Evolutionary conservation across 2,329 filamentous ascomycete genomes (phyloP).

Genomic region (Stachybotrys chartarum): DNA sequence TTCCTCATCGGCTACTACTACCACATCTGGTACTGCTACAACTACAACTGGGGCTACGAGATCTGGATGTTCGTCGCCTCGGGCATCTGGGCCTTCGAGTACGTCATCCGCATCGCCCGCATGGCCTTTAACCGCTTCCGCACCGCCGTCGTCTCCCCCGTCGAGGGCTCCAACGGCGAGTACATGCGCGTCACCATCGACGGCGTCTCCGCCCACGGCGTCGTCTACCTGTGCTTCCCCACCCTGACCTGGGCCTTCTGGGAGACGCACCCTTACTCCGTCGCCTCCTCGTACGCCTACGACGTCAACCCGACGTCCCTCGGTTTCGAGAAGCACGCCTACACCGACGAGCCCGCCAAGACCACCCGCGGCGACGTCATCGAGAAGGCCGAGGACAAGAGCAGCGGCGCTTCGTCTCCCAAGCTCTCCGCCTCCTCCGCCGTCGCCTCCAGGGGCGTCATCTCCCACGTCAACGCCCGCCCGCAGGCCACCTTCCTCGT

Average conservation of each 20-base stretch:
- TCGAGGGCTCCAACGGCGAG: slow-evolving; percentile 18
- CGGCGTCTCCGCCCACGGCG: slow-evolving; percentile 12
- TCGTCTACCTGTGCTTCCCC: slow-evolving; percentile 28
- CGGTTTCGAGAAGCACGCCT: background rate
- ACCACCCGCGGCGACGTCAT: background rate
- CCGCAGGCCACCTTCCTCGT: slow-evolving; percentile 13
- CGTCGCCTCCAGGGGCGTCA: background rate
- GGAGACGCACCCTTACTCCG: slow-evolving; percentile 29
- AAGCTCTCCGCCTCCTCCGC: background rate
- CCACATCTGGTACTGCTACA: slow-evolving; percentile 26
- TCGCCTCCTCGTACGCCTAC: slow-evolving; percentile 7
- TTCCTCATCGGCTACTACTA: slow-evolving; percentile 26
- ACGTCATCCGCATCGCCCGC: slow-evolving; percentile 16
- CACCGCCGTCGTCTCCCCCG: slow-evolving; percentile 12
- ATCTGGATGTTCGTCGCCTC: slow-evolving; percentile 25
- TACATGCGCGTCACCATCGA: slow-evolving; percentile 24
- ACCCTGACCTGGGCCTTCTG: slow-evolving; percentile 25
- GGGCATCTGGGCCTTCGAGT: slow-evolving; percentile 23
- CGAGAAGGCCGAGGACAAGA: background rate
- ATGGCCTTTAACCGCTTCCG: slow-evolving; percentile 13
- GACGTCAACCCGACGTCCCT: background rate
- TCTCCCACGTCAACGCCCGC: background rate
- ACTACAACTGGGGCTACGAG: slow-evolving; percentile 28
- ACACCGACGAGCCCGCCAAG: background rate
- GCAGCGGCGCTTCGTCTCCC: background rate